phyloP scores from a whole-genome alignment of 2,329 filamentous ascomycete genomes.

The Trichoderma sp. region DNA sequence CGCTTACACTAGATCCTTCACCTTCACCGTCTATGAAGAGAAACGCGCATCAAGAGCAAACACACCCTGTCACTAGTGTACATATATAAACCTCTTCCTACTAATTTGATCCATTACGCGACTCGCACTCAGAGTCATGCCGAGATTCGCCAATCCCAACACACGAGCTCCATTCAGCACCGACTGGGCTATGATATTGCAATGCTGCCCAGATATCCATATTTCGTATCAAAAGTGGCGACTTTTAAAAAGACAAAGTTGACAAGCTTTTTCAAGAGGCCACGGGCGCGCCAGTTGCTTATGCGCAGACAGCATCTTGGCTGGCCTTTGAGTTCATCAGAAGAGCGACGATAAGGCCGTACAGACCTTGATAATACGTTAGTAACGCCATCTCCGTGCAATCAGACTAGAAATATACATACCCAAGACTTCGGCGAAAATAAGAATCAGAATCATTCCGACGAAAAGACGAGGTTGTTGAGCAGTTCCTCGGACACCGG shows the following conservation, averaged over 20 bases:
- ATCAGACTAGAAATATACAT: conserved; percentile 40
- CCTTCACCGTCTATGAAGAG: conserved; percentile 52
- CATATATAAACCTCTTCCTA: conserved; percentile 45
- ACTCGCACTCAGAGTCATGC: conserved; percentile 29
- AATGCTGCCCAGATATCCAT: conserved; percentile 17
- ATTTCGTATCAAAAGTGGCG: conserved; percentile 5
- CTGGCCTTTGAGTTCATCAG: conserved; percentile 97
- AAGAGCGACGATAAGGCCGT: conserved; percentile 96
- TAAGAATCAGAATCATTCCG: conserved; percentile 51
- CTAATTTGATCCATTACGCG: conserved; percentile 32
- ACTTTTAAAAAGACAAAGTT: conserved; percentile 10
- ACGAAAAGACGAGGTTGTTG: conserved; percentile 50
- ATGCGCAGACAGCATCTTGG: conserved; percentile 59
- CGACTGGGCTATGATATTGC: conserved; percentile 9
- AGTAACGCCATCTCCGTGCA: conserved; percentile 27
- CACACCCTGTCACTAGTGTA: conserved; percentile 55
- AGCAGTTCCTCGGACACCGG: conserved; percentile 49
- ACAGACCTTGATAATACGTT: conserved; percentile 69
- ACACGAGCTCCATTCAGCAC: conserved; percentile 28
- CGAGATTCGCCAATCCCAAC: conserved; percentile 32
- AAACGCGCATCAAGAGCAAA: conserved; percentile 43
- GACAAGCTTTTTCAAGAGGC: conserved; percentile 22
- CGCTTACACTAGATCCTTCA: conserved; percentile 48
- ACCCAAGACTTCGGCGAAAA: conserved; percentile 84
- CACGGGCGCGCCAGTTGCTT: not conserved